Percentiles rank a stretch among this genome's conserved stretches.
phyloP scores from a whole-genome alignment of 306 rosid species.

The Glycyrrhiza uralensis region DNA sequence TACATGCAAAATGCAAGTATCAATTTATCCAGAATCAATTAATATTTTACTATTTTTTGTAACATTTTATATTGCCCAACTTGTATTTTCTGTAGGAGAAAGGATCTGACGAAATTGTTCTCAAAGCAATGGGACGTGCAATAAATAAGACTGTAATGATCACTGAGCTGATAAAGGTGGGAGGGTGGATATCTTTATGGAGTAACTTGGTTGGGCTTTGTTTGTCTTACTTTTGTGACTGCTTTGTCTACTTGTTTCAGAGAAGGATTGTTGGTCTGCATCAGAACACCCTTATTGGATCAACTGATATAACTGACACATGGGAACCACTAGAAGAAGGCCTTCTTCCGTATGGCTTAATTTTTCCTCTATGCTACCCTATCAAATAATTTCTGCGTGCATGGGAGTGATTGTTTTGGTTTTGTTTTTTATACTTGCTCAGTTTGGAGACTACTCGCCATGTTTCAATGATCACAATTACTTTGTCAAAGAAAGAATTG shows the following conservation, averaged over 20 bases:
- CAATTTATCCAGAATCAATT: not conserved
- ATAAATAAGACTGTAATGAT: conserved; percentile 89
- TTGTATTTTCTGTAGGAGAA: conserved; percentile 54
- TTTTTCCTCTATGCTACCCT: not conserved
- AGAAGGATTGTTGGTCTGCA: conserved; percentile 85
- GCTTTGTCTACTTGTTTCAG: conserved; percentile 40
- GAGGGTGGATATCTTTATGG: conserved; percentile 15
- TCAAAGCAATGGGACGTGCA: conserved; percentile 96
- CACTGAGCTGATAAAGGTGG: conserved; percentile 78
- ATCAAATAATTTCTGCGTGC: not conserved
- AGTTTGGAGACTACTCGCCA: conserved; percentile 90
- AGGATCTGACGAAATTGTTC: conserved; percentile 65
- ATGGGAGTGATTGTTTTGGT: not conserved
- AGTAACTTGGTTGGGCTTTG: not conserved
- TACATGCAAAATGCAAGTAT: conserved; percentile 1
- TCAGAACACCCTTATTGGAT: conserved; percentile 71
- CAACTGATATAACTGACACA: conserved; percentile 76
- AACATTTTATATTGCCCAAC: not conserved
- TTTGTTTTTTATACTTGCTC: conserved; percentile 27
- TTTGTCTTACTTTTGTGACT: conserved; percentile 1
- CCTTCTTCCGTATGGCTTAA: conserved; percentile 71
- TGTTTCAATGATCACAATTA: conserved; percentile 84
- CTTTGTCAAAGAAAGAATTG: conserved; percentile 65
- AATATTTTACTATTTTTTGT: not conserved
- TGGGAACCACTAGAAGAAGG: conserved; percentile 98